Evolutionary conservation across 352 stramenopile species (phyloP), one percentile per base, ranked within the genome.

Genomic region (Pythium graminicola): DNA sequence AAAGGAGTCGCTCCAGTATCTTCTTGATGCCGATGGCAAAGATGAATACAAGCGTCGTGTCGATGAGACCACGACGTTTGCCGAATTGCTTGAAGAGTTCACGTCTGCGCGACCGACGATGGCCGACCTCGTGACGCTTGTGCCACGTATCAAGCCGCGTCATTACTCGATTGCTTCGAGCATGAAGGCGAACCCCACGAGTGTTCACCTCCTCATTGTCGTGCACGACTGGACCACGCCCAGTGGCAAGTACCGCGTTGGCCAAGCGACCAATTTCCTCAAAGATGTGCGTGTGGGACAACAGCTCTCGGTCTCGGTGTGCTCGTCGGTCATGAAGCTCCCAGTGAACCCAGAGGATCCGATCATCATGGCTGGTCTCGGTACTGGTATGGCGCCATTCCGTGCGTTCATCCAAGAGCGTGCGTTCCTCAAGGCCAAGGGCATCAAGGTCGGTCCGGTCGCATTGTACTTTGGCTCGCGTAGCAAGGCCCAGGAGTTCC

Each of bases 391-490:
- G 70, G 85, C 86, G 27, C 86, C 86, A 41, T 96, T 96, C 81
- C 83, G 85, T 23, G 83, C 85, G n/a, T 93, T 96, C 57, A 86
- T 95, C 51, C 81, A 96, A 49, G 76, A 96, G 64, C 81, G 86
- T 19, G 82, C 83, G 24, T 86, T 78, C 60, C 64, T 89, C 54
- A 78, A 81, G 52, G 62, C 73, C 8, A 58, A 80, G 41, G 74
- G 78, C 36, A 61, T 86, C 17, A 65, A 72, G 52, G 77, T 95
- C 9, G 85, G 82, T 14, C 80, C 83, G 0, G 73, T 94, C 17
- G 80, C 77, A 28, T 65, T 96, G 16, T 96, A 98, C 78, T 99
- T 99, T 81, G 96, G 96, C 50, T 97, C 89, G 68, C 94, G 96
- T 42, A 81, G 86, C 61, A 81, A 83, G 47, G 60, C 83, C n/a